Evolutionary conservation across 2,329 filamentous ascomycete species (phyloP).

Genomic region (Coniochaeta prunicola): DNA sequence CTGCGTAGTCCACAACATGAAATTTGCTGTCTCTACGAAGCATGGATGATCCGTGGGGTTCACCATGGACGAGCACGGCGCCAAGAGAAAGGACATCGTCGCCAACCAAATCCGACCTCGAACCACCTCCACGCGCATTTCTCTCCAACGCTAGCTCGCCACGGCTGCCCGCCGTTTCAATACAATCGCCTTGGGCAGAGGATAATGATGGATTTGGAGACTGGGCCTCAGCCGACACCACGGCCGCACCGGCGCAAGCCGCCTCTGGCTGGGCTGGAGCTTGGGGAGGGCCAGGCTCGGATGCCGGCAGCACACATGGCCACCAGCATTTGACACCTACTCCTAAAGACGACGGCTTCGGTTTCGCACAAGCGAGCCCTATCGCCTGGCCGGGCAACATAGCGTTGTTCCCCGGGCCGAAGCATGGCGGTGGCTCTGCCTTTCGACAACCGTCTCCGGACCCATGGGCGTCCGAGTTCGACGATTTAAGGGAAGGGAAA

Average conservation of each 20-base stretch:
- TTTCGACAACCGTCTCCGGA: slow-evolving; percentile 30
- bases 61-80: slow-evolving; percentile 44
- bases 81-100: slow-evolving; percentile 19
- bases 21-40: slow-evolving; percentile 19
- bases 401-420: slow-evolving; percentile 26
- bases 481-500: background rate
- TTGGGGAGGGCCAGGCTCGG: slow-evolving; percentile 14
- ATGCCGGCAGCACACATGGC: slow-evolving; percentile 9
- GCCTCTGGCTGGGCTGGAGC: slow-evolving; percentile 20
- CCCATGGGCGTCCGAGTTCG: slow-evolving; percentile 31
- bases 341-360: slow-evolving; percentile 22
- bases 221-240: slow-evolving; percentile 26
- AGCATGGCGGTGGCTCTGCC: slow-evolving; percentile 15
- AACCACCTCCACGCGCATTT: slow-evolving; percentile 34
- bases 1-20: slow-evolving; percentile 10
- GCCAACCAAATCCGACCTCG: slow-evolving; percentile 26
- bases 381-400: slow-evolving; percentile 32
- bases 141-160: slow-evolving; percentile 25
- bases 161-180: slow-evolving; percentile 16
- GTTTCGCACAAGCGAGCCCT: slow-evolving; percentile 22
- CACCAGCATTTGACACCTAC: slow-evolving; percentile 20
- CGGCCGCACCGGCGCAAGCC: slow-evolving; percentile 11
- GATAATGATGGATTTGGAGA: slow-evolving; percentile 29
- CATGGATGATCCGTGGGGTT: slow-evolving; percentile 60
- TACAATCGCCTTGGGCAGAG: slow-evolving; percentile 33